Base-by-base conservation (phyloP, 805 yeast genomes). In the Yamadazyma olivae region DNA sequence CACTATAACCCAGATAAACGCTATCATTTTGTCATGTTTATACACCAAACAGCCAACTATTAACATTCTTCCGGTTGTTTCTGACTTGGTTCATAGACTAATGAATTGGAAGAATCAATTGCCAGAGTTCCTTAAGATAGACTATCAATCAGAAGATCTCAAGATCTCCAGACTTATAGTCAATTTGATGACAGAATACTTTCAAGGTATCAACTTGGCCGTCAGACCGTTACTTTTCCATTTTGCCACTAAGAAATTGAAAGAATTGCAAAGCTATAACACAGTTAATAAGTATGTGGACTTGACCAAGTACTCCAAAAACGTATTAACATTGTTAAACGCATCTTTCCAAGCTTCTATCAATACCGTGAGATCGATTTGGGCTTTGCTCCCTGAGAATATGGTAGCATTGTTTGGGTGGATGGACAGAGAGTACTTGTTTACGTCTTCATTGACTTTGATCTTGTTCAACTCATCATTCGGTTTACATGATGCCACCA, bases 371-470 rank as follows among this genome's bases (percentile, higher is more conserved):
- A 67, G 86, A 44, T 77, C 83, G 0, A 61, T 84, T 3, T 83
- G 91, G 91, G 79, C 83, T 0, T 61, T 84, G 31, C 66, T 81
- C 53, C 86, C 84, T 0, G 84, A 81, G 38, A 83, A 82, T 45
- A 81, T 82, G 88, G 81, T 84, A n/a, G 91, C 95, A 0, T 57
- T 83, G 29, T 84, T 84, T 60, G 93, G 95, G 2, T 84, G 86
- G 67, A 83, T 84, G 91, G 95, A 84, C 53, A 68, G 95, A 48
- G 95, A 84, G 50, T 84, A 84, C 51, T 61, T 84, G 17, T 84
- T 83, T 55, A 83, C 89, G 0, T 77, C 90, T 0, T 79, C 90
- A 3, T 83, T 85, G 4, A 83, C 93, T 0, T 59, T 83, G 31
- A 76, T 83, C 12, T 63, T 84, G 27, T 83, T 83, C 55, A 84